Evolutionary conservation across 78 protist species (phyloP).

Genomic region (Creolimax fragrantissima): DNA sequence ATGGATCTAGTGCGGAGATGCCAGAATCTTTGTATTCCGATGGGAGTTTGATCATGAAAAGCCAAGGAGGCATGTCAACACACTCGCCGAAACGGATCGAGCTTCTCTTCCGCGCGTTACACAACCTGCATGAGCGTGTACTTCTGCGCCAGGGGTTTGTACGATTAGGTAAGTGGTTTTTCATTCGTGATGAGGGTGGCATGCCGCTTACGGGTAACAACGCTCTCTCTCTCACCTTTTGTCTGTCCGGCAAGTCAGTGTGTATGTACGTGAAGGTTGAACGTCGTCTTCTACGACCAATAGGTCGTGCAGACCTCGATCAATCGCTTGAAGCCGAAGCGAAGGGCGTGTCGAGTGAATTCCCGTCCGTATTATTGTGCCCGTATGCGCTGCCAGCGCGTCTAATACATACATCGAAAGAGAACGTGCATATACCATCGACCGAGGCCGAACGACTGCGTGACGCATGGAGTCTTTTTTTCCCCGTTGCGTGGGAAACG

Average conservation of each 20-base stretch:
- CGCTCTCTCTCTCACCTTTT: not conserved
- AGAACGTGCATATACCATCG: not conserved
- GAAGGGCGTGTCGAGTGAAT: not conserved
- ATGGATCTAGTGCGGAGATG: not conserved
- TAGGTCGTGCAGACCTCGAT: not conserved
- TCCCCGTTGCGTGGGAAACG: not conserved
- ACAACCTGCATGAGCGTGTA: not conserved
- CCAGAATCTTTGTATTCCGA: not conserved
- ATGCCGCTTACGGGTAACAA: not conserved
- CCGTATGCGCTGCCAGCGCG: not conserved
- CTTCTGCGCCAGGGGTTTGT: not conserved
- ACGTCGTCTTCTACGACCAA: not conserved
- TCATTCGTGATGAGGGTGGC: not conserved
- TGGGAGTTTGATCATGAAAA: not conserved
- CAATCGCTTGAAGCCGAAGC: not conserved
- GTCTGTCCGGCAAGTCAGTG: not conserved
- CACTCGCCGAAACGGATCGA: not conserved
- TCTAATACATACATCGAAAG: not conserved
- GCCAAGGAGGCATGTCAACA: not conserved
- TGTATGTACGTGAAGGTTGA: not conserved
- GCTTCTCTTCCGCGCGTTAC: not conserved
- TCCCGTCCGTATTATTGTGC: not conserved
- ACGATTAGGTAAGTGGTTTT: not conserved
- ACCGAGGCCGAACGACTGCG: not conserved
- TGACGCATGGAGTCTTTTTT: not conserved